Evolutionary conservation across 2,329 filamentous ascomycete species (phyloP), one percentile per base, ranked within the genome.

Genomic region (Orbilia oligospora): DNA sequence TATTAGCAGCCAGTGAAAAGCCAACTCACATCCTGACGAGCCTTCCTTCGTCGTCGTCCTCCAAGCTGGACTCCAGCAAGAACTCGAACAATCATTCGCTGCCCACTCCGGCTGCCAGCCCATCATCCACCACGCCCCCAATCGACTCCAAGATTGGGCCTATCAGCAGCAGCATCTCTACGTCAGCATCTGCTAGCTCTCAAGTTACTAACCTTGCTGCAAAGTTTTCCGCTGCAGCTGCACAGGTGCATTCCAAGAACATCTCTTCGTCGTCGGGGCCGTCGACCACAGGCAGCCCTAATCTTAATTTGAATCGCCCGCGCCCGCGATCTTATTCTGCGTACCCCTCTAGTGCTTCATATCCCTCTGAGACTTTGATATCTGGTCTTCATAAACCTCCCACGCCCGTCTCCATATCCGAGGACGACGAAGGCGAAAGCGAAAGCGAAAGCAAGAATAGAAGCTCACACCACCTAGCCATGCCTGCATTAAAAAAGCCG

Each of bases 401-500:
- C 41, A 77, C 72, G 36, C 72, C 72, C 38, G 67, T 77, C 67
- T 77, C 72, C 63, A 68, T 53, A 68, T 58, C 61, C 46, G 73
- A 67, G 63, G 73, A 77, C 27, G 55, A 64, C 55, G 67, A 71
- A 56, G 67, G 44, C 18, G 65, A 69, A 24, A 46, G 44, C 44
- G 44, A 46, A 20, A 20, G 44, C 44, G 48, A 51, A 6, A 24
- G 48, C 48, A n/a, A 51, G 20, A 51, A 24, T 5, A n/a, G 3
- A 51, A 16, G 22, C 36, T 63, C 73, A 51, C 66, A 65, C 73
- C 64, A 58, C 61, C 58, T 24, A 27, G 55, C 49, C 67, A 77
- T 77, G 73, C 73, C 73, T 44, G 73, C 73, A 22, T 63, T 77
- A 65, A 77, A 77, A 77, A 77, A 71, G 67, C 67, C 73, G 38